phyloP scores from a whole-genome alignment of 2,329 filamentous ascomycete species.

The Aureobasidium sp. region DNA sequence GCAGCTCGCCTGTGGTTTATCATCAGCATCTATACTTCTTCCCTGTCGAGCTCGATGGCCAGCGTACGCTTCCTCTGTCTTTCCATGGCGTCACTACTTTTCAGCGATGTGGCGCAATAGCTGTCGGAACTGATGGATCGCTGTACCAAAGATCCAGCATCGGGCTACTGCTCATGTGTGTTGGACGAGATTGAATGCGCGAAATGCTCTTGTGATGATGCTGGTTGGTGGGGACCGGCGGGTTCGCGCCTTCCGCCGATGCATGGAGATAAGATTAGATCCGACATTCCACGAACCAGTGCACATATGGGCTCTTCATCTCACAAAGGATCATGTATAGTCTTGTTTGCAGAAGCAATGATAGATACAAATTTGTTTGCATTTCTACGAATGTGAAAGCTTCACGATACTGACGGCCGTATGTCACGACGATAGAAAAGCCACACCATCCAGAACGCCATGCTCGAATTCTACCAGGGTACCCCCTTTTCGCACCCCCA shows the following conservation, averaged over 20 bases:
- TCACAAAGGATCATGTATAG: background rate
- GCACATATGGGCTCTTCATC: background rate
- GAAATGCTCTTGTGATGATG: background rate
- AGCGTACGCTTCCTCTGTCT: slow-evolving; percentile 40
- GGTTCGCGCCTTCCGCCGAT: background rate
- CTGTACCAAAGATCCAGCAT: slow-evolving; percentile 2
- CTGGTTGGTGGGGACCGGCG: background rate
- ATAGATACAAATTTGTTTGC: background rate
- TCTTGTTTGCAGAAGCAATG: background rate
- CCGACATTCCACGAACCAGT: background rate
- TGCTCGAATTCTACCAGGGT: slow-evolving; percentile 12
- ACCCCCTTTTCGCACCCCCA: slow-evolving; percentile 10
- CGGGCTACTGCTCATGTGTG: background rate
- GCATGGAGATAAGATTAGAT: slow-evolving; percentile 1
- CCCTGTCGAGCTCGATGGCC: background rate
- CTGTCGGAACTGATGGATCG: background rate
- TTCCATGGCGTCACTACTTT: slow-evolving; percentile 33
- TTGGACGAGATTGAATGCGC: background rate
- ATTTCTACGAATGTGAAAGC: background rate
- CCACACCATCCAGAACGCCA: slow-evolving; percentile 13
- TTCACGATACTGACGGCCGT: background rate
- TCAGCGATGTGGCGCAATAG: slow-evolving; percentile 8
- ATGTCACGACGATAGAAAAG: background rate
- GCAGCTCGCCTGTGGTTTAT: slow-evolving; percentile 64
- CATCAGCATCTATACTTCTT: slow-evolving; percentile 9